Conservation (phyloP, 495 filamentous ascomycete species). For the Annulohypoxylon maeteangense region DNA sequence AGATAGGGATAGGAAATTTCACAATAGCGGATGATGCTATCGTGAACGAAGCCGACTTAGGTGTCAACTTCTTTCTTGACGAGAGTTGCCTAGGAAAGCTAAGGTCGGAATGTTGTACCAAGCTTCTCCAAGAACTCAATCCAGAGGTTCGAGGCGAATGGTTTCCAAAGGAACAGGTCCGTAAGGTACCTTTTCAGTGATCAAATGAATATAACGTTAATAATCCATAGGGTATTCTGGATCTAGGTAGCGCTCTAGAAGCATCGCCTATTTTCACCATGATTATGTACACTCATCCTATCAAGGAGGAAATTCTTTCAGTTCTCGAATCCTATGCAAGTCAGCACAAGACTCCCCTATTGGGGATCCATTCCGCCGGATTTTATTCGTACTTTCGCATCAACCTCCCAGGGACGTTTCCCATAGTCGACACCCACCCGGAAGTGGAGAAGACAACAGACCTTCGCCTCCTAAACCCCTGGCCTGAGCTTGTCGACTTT, state of each 20-base stretch:
- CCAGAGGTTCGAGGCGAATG: conserved; percentile 87
- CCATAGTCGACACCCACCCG: conserved; percentile 97
- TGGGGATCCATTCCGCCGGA: conserved; percentile 86
- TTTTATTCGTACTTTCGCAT: conserved; percentile 89
- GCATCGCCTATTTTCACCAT: conserved; percentile 71
- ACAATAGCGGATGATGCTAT: conserved; percentile 85
- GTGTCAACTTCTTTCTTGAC: conserved; percentile 96
- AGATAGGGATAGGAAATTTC: conserved; percentile 85
- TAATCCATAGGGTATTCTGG: conserved; percentile 32
- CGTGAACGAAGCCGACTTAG: conserved; percentile 84
- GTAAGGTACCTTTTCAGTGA: conserved; percentile 31
- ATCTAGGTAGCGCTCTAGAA: conserved; percentile 46
- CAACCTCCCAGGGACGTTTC: conserved; percentile 78
- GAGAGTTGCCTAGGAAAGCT: conserved; percentile 78
- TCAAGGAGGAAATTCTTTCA: conserved; percentile 66
- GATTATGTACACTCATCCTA: conserved; percentile 79
- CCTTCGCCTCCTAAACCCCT: conserved; percentile 84
- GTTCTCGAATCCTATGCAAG: conserved; percentile 67
- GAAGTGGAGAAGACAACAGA: conserved; percentile 87
- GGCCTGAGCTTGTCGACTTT: conserved; percentile 80
- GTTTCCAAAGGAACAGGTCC: conserved; percentile 58
- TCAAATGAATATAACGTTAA: conserved; percentile 36
- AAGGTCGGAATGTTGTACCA: conserved; percentile 81
- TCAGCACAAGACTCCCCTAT: conserved; percentile 73
- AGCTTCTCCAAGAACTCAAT: conserved; percentile 86